These are phyloP conservation scores for Lentinula raphanica DNA, from an alignment of 768 basidiomycete species.

Conservation along the genomic window DNA sequence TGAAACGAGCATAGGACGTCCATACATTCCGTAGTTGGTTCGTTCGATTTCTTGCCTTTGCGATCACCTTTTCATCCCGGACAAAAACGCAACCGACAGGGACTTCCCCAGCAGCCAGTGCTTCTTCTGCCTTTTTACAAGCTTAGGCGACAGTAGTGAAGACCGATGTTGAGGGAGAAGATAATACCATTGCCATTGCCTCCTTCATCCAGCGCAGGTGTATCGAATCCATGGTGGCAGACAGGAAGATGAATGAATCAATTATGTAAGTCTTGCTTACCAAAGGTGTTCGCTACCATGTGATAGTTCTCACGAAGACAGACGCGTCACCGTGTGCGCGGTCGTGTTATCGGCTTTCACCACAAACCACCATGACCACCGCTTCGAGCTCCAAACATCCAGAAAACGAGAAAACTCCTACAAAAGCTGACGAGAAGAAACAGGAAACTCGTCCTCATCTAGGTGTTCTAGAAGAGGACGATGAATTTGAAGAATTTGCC, in stretches of 20 bases:
- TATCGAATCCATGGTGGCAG: background rate
- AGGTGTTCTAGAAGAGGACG: slow-evolving; percentile 93
- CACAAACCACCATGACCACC: slow-evolving; percentile 30
- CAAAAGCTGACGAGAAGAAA: slow-evolving; percentile 35
- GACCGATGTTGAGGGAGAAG: background rate
- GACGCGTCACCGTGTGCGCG: background rate
- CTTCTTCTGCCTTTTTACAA: slow-evolving; percentile 73
- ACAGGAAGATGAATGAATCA: background rate
- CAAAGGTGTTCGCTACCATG: background rate
- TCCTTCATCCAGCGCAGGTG: slow-evolving; percentile 6
- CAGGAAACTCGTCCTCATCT: slow-evolving; percentile 58
- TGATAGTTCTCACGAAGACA: background rate
- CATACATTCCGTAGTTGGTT: slow-evolving; percentile 89
- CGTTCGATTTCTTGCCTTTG: slow-evolving; percentile 86
- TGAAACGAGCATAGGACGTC: background rate
- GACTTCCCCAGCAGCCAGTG: slow-evolving; percentile 79
- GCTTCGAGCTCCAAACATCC: slow-evolving; percentile 42
- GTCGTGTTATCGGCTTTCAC: background rate
- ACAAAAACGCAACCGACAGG: slow-evolving; percentile 98
- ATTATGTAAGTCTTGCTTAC: background rate
- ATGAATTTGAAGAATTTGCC: slow-evolving; percentile 93
- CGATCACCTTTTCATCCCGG: slow-evolving; percentile 68
- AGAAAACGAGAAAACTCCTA: slow-evolving; percentile 24
- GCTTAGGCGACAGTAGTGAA: background rate
- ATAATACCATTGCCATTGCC: slow-evolving; percentile 7